Conservation (phyloP, 257 asterid species). For the Ehretia macrophylla region DNA sequence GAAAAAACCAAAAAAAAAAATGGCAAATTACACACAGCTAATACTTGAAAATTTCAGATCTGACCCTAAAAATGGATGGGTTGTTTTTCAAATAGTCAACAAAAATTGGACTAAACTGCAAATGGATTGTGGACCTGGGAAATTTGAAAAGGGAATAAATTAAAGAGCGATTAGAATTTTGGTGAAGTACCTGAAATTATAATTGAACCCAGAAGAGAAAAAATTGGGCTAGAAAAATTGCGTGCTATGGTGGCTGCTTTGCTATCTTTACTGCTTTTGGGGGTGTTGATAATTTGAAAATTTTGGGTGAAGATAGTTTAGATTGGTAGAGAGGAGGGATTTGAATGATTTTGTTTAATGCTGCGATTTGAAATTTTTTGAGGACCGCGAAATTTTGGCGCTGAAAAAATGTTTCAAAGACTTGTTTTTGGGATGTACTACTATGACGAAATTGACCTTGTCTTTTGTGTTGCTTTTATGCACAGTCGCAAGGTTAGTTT, state of each 20-base stretch:
- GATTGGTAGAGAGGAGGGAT: background rate
- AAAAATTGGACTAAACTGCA: background rate
- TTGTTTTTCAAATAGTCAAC: background rate
- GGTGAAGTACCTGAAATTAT: constrained; percentile 21
- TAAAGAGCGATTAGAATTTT: constrained; percentile 25
- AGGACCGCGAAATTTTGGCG: constrained; percentile 59
- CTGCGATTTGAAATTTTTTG: constrained; percentile 26
- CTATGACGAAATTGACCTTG: constrained; percentile 10
- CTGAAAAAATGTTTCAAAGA: constrained; percentile 15
- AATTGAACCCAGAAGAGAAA: constrained; percentile 26
- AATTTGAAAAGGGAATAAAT: background rate
- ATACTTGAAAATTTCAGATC: background rate
- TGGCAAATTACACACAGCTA: background rate
- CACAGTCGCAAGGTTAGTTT: too few relatives aligned
- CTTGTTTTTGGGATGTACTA: background rate
- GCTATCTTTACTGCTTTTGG: too few relatives aligned
- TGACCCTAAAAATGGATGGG: background rate
- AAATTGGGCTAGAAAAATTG: constrained; percentile 6
- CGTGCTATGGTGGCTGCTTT: constrained; percentile 1
- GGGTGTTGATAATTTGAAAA: constrained; percentile 5
- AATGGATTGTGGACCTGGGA: background rate
- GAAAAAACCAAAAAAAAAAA: background rate
- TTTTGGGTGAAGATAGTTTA: background rate
- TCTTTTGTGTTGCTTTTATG: background rate
- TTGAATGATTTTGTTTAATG: constrained; percentile 20